Evolutionary conservation across 108 stramenopile genomes (phyloP).

Genomic region (Schizochytrium sp.): DNA sequence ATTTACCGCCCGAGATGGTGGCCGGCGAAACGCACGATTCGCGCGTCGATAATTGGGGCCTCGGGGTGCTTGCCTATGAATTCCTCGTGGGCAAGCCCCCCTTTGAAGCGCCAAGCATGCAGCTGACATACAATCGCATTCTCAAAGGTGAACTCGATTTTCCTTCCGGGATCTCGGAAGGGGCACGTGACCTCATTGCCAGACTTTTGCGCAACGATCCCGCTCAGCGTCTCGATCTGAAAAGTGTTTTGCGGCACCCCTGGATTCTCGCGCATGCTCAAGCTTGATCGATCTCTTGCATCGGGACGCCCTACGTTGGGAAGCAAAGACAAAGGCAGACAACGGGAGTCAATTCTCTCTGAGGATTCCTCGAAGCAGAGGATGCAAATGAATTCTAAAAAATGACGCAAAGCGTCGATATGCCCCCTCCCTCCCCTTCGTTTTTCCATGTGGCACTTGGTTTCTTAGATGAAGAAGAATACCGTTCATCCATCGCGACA

Average conservation of each 20-base stretch:
- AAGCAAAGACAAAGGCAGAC: not conserved
- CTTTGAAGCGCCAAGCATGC: slow-evolving; percentile 6
- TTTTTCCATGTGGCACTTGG: too few relatives aligned
- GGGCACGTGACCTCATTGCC: slow-evolving; percentile 83
- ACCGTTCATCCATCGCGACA: too few relatives aligned
- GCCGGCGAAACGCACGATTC: not conserved
- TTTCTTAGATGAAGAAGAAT: too few relatives aligned
- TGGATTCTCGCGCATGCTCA: slow-evolving; percentile 52
- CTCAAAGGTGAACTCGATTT: slow-evolving; percentile 77
- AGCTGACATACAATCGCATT: slow-evolving; percentile 87
- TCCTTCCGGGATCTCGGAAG: slow-evolving; percentile 65
- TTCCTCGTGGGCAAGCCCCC: slow-evolving; percentile 30
- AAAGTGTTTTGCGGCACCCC: slow-evolving; percentile 73
- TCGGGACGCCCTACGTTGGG: not conserved
- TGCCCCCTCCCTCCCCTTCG: too few relatives aligned
- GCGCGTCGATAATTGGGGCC: slow-evolving; percentile 36
- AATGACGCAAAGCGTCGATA: too few relatives aligned
- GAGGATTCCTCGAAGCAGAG: too few relatives aligned
- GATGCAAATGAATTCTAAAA: too few relatives aligned
- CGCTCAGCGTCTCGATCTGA: slow-evolving; percentile 60
- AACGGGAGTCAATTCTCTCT: too few relatives aligned
- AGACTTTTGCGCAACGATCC: slow-evolving; percentile 82
- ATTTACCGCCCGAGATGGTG: slow-evolving; percentile 41
- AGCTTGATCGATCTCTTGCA: not conserved
- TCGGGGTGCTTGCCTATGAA: slow-evolving; percentile 41